Evolutionary conservation across 306 rosid genomes (phyloP), one percentile per base, ranked within the genome.

Genomic region (Lupinus albus): DNA sequence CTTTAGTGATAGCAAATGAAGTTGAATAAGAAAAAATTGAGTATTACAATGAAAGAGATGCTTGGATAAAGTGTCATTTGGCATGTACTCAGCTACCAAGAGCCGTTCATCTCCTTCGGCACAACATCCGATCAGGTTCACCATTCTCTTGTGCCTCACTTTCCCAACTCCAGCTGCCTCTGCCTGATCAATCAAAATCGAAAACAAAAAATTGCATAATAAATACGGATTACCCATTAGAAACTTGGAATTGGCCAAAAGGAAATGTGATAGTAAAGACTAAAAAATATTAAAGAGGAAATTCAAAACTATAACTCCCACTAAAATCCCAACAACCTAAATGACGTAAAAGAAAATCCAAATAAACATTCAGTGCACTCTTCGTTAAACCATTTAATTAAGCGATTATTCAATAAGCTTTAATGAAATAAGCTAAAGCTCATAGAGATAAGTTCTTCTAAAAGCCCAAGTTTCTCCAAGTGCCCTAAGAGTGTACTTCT

Each of bases 41-140:
- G 67, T 12, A 73, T 42, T 86, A 88, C 95, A 88, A 63, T 88
- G 95, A 72, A 88, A 88, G 56, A 88, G 89, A 79, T 88, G 95
- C 80, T 88, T 88, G 68, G 95, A 88, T 55, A 88, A 84, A 76
- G 95, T 85, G 56, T 85, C 91, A 75, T 86, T 86, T 33, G 91
- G 86, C 91, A 88, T 88, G 74, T 76, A 88, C 79, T 88, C 91
- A 53, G 95, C 87, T 71, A 88, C 89, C 87, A 88, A 88, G 69
- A 88, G 91, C 65, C 91, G 81, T 56, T 88, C 95, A 60, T 88
- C 95, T 57, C 89, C 95, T 65, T 86, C 91, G 39, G 91, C 89
- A 64, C 91, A 88, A 74, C 91, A 86, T 21, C 95, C 95, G 44
- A 88, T 79, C 75, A 88, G 85, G 79, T 88, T 88, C 81, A 88